Evolutionary conservation across 2,329 filamentous ascomycete genomes (phyloP).

Genomic region (Arachnomyces sp.): DNA sequence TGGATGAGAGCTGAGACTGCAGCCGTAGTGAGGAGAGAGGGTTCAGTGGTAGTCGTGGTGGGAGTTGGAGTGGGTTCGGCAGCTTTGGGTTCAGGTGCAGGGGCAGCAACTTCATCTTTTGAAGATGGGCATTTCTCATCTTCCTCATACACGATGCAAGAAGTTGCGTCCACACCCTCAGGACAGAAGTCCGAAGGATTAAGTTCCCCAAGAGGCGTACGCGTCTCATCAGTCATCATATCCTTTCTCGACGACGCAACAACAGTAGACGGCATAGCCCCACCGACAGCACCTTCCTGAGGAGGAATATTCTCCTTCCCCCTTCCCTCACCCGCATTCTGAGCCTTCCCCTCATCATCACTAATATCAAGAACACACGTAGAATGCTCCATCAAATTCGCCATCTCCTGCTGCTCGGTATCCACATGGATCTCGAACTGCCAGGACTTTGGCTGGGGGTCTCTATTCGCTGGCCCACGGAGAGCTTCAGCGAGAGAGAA

Average conservation of each 20-base stretch:
- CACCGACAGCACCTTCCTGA: constrained; percentile 26
- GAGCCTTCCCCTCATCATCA: constrained; percentile 63
- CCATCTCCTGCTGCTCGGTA: constrained; percentile 79
- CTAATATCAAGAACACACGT: constrained; percentile 81
- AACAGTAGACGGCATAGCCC: constrained; percentile 14
- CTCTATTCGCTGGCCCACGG: constrained; percentile 56
- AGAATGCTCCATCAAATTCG: constrained; percentile 85
- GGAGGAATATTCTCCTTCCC: constrained; percentile 95
- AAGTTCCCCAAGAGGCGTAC: constrained; percentile 59
- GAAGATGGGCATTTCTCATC: constrained; percentile 23
- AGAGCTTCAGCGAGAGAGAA: constrained; percentile 82
- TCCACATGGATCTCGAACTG: constrained; percentile 94
- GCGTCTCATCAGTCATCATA: constrained; percentile 55
- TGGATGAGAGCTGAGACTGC: constrained; percentile 9
- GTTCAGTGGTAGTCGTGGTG: background rate
- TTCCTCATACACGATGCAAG: constrained; percentile 55
- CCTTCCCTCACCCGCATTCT: constrained; percentile 46
- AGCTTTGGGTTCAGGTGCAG: background rate
- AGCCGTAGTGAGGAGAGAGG: constrained; percentile 6
- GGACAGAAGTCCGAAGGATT: constrained; percentile 60
- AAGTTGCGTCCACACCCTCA: constrained; percentile 55
- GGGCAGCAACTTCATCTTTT: constrained; percentile 16
- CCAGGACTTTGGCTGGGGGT: constrained; percentile 55
- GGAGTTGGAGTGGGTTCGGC: background rate
- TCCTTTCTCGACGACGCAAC: constrained; percentile 33